Conservation (phyloP, 2,329 filamentous ascomycete species). For the Zymoseptoria tritici region DNA sequence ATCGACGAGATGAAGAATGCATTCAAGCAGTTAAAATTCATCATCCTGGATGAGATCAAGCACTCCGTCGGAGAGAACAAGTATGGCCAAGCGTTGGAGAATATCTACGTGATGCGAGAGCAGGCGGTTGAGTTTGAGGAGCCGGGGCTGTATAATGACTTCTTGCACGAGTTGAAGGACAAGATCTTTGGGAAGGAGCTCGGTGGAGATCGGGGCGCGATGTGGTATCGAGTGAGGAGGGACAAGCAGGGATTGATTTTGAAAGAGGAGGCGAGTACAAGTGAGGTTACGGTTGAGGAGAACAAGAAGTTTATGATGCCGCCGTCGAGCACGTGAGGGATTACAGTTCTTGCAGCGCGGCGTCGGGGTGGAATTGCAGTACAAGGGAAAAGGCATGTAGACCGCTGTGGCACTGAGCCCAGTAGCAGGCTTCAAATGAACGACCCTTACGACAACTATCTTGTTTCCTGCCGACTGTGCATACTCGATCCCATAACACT, state of each 20-base stretch:
- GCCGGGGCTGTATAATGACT: slow-evolving; percentile 67
- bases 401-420: too few species aligned
- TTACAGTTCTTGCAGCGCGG: too few species aligned
- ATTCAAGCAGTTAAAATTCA: slow-evolving; percentile 63
- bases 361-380: too few species aligned
- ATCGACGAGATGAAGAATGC: slow-evolving; percentile 58
- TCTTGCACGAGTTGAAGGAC: slow-evolving; percentile 63
- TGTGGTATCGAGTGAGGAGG: slow-evolving; percentile 69
- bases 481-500: not conserved
- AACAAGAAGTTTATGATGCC: slow-evolving; percentile 41
- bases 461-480: too few species aligned
- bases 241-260: slow-evolving; percentile 68
- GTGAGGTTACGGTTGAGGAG: slow-evolving; percentile 61
- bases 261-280: slow-evolving; percentile 52
- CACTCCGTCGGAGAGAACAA: slow-evolving; percentile 67
- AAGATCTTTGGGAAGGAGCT: slow-evolving; percentile 62
- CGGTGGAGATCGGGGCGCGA: slow-evolving; percentile 68
- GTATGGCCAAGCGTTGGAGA: slow-evolving; percentile 69
- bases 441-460: too few species aligned
- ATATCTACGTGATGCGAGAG: slow-evolving; percentile 68
- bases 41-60: slow-evolving; percentile 62
- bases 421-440: too few species aligned
- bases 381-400: too few species aligned
- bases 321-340: not conserved
- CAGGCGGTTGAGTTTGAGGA: slow-evolving; percentile 70